phyloP scores from a whole-genome alignment of 129 eudicot genomes.

The carrot (Daucus carota) region DH1_v3.0 NC_030384.2:44621001-44621500 shows the following conservation, averaged over 20 bases:
- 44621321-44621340: neutral
- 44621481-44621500: no score
- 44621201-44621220: neutral
- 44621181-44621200: neutral
- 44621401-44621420: no score
- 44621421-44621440: no score
- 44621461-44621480: no score
- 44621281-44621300: neutral
- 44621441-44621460: no score
- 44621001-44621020: conserved; percentile 88
- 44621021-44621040: conserved; percentile 94
- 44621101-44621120: conserved; percentile 99
- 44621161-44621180: neutral
- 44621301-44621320: neutral
- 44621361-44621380: neutral
- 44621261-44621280: neutral
- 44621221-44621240: neutral
- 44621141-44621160: neutral
- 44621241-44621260: neutral
- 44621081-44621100: conserved; percentile 84
- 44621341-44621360: neutral
- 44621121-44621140: neutral
- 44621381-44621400: no score
- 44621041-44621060: conserved; percentile 77
- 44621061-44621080: conserved; percentile 87